These are phyloP conservation scores for Candida manassasensis DNA, from an alignment of 805 yeast species.

Conservation along the genomic window DNA sequence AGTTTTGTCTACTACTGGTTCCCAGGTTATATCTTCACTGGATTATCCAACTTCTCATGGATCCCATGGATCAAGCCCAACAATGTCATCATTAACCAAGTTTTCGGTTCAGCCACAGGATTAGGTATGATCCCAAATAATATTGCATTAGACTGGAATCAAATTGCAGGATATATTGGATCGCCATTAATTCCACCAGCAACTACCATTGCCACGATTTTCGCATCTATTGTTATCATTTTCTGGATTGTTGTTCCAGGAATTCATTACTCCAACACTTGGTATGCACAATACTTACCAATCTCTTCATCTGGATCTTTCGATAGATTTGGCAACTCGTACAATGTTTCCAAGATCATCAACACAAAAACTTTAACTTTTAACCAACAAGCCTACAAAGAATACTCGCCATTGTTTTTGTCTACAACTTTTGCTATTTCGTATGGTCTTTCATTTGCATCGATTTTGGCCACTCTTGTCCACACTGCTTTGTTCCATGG, in stretches of 20 bases:
- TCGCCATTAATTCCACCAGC: slow-evolving; percentile 66
- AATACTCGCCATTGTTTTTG: slow-evolving; percentile 61
- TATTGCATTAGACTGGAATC: slow-evolving; percentile 66
- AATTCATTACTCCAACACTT: slow-evolving; percentile 49
- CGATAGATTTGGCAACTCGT: slow-evolving; percentile 47
- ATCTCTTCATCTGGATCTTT: slow-evolving; percentile 42
- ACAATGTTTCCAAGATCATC: slow-evolving; percentile 48
- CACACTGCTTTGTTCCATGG: slow-evolving; percentile 59
- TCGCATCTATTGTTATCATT: slow-evolving; percentile 42
- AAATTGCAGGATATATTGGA: slow-evolving; percentile 51
- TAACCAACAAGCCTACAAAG: slow-evolving; percentile 43
- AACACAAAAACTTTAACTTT: slow-evolving; percentile 35
- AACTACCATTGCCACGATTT: slow-evolving; percentile 42
- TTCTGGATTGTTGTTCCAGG: slow-evolving; percentile 51
- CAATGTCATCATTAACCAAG: slow-evolving; percentile 55
- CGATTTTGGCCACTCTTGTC: slow-evolving; percentile 55
- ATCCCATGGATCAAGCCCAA: slow-evolving; percentile 64
- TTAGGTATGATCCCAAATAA: slow-evolving; percentile 62
- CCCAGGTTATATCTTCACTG: slow-evolving; percentile 57
- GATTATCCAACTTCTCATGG: slow-evolving; percentile 57
- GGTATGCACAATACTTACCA: slow-evolving; percentile 60
- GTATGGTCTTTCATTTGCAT: slow-evolving; percentile 56
- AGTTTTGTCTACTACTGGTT: slow-evolving; percentile 54
- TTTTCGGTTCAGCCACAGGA: slow-evolving; percentile 61
- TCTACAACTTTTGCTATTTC: slow-evolving; percentile 56